Conservation (phyloP, 306 rosid genomes). For the Dryas drummondii region DNA sequence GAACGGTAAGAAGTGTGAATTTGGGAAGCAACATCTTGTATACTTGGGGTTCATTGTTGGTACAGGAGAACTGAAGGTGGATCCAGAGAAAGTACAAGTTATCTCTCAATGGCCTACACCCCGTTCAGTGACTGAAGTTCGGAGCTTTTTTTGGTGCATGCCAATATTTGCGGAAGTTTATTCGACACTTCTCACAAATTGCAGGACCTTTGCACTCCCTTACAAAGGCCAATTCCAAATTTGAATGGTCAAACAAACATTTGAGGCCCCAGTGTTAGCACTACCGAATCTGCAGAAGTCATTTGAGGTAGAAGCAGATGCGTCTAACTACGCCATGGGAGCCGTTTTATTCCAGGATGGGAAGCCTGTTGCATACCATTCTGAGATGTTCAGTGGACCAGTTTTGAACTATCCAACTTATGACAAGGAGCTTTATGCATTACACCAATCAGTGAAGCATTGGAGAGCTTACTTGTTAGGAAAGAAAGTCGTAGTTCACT, state of each 20-base stretch:
- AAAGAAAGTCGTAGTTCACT: conserved; percentile 1
- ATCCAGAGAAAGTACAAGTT: background rate
- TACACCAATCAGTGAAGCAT: background rate
- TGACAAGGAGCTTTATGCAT: background rate
- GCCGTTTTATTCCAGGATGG: background rate
- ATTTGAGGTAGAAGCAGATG: background rate
- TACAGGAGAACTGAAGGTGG: background rate
- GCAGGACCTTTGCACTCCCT: too few species aligned
- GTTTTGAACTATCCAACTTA: background rate
- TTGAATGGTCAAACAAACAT: background rate
- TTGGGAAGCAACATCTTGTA: background rate
- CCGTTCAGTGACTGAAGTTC: background rate
- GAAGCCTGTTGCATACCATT: background rate
- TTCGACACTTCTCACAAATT: background rate
- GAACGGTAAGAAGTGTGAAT: conserved; percentile 10
- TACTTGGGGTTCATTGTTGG: background rate
- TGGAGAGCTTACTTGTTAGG: conserved; percentile 13
- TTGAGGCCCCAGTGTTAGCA: background rate
- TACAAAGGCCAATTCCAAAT: background rate
- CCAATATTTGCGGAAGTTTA: background rate
- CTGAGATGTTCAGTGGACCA: background rate
- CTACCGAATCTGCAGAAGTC: background rate
- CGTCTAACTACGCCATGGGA: background rate
- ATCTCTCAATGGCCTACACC: background rate
- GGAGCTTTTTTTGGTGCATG: background rate